Conservation (phyloP, 2,329 filamentous ascomycete species). For the Cordyceps javanica region DNA sequence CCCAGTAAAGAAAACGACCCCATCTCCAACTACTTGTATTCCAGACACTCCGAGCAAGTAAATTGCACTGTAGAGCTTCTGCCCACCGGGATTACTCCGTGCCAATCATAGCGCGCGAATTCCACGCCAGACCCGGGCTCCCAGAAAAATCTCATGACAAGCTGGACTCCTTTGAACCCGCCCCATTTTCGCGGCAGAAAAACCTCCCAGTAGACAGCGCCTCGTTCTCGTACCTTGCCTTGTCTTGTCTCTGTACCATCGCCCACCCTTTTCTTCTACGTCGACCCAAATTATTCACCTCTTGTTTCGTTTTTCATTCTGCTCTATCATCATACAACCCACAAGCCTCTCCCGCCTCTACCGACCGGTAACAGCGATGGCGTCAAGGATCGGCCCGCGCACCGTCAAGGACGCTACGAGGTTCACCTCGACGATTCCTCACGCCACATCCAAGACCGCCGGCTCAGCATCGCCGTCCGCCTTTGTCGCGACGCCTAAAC, state of each 20-base stretch:
- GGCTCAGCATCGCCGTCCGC: conserved; percentile 22
- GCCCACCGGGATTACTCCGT: conserved; percentile 12
- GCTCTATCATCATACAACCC: not conserved
- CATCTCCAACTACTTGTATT: not conserved
- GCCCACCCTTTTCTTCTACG: not conserved
- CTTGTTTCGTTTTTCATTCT: not conserved
- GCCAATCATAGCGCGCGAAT: conserved; percentile 14
- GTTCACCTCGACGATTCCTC: conserved; percentile 49
- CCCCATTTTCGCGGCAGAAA: conserved; percentile 10
- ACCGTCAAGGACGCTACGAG: conserved; percentile 75
- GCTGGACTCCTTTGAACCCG: conserved; percentile 9
- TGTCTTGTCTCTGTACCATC: not conserved
- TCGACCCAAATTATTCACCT: not conserved
- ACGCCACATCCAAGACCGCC: conserved; percentile 58
- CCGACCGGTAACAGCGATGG: conserved; percentile 28
- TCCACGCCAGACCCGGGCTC: conserved; percentile 10
- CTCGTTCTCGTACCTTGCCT: not conserved
- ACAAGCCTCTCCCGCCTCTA: too few relatives aligned
- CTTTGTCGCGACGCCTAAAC: conserved; percentile 18
- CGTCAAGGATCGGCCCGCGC: conserved; percentile 47
- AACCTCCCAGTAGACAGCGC: conserved; percentile 1
- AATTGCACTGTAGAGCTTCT: not conserved
- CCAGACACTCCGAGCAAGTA: not conserved
- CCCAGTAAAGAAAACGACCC: not conserved
- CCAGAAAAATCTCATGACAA: conserved; percentile 14